Base-by-base conservation (phyloP, 2,329 filamentous ascomycete genomes). In the Trichoderma gracile region DNA sequence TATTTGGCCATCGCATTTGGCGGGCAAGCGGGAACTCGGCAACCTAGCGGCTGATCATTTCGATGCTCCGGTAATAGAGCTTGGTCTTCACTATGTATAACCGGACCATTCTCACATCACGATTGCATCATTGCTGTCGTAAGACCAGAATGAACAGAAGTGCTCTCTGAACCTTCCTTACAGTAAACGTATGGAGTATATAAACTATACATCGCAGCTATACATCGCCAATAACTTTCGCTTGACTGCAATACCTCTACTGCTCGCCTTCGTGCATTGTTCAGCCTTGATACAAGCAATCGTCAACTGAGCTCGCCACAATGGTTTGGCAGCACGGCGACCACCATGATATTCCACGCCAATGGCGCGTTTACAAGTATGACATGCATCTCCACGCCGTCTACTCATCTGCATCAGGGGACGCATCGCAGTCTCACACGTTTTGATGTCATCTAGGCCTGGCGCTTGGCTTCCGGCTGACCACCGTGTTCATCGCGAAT, bases 391-490 rank as follows among this genome's bases (percentile, higher is more conserved):
- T 5, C 45, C 27, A 19, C 27, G 3, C 19, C 1, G 4, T 23
- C n/a, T 5, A 40, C n/a, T 23, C 23, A 40, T 19, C 14, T 27
- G 14, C 10, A 25, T 7, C 15, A 19, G 15, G 9, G 21, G 0
- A 40, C 17, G 25, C 17, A 38, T 59, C 7, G 21, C 15, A 40
- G 47, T 52, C 49, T 52, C 25, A 52, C 27, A 21, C 6, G 5
- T 19, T 33, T 52, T 33, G 3, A 25, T 21, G 25, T 57, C 9
- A 17, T 56, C 6, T 8, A 85, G 83, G 71, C 74, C 79, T 2
- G 86, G 86, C 9, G 77, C 77, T 43, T 91, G 88, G 88, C 81
- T 90, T 30, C 87, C 87, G 3, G 77, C 83, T 2, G 86, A 90
- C 75, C 82, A 86, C 71, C 81, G 84, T 43, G 77, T 86, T 10